Evolutionary conservation across 495 filamentous ascomycete species (phyloP).

Genomic region (Annulohypoxylon maeteangense): DNA sequence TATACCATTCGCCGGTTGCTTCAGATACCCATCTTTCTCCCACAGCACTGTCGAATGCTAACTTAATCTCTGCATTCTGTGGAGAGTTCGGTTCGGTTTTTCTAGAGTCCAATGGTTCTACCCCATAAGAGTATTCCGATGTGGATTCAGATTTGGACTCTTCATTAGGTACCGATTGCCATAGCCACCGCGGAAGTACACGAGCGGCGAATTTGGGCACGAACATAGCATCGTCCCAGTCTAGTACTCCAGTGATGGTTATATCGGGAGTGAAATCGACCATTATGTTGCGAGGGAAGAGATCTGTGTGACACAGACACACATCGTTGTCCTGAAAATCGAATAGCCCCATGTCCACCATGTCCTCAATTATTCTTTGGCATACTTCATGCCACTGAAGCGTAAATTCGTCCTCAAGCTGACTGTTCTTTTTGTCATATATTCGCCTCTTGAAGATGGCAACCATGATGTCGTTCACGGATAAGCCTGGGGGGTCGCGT

Average conservation of each 20-base stretch:
- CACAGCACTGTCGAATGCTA: constrained; percentile 9
- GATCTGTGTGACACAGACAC: constrained; percentile 19
- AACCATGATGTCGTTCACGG: background rate
- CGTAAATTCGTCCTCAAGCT: background rate
- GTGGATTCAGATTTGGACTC: background rate
- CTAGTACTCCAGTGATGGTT: constrained; percentile 20
- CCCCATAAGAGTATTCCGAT: background rate
- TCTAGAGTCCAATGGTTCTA: background rate
- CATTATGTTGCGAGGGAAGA: constrained; percentile 32
- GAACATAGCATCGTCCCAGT: constrained; percentile 23
- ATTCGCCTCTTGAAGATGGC: background rate
- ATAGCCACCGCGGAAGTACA: constrained; percentile 19
- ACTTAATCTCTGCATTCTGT: constrained; percentile 11
- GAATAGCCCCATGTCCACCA: constrained; percentile 5
- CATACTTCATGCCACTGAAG: background rate
- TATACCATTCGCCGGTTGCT: background rate
- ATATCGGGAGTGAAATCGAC: constrained; percentile 22
- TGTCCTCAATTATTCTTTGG: background rate
- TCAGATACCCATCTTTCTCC: constrained; percentile 22
- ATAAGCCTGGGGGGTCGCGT: background rate
- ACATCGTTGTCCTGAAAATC: background rate
- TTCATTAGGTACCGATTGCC: constrained; percentile 6
- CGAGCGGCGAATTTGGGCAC: constrained; percentile 10
- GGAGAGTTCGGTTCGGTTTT: background rate
- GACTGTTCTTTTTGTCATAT: background rate